Evolutionary conservation across 2,329 filamentous ascomycete species (phyloP), one percentile per base, ranked within the genome.

Genomic region (Microdochium bolleyi): DNA sequence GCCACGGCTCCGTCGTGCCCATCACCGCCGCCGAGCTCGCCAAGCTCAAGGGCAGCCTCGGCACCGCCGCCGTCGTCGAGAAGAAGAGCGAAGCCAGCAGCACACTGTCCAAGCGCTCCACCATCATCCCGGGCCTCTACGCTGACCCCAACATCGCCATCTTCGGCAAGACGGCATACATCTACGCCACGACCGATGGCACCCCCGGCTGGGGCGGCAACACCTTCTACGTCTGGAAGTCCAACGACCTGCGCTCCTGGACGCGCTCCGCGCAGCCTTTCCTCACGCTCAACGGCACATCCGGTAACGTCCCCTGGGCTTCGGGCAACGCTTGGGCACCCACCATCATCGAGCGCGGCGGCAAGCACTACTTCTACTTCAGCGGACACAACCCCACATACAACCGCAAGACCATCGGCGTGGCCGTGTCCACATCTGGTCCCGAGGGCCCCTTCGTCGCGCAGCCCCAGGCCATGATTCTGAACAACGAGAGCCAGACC

Each of bases 271-370:
- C 64, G 0, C 50, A 71, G 14, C 73, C 75, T 0, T 69, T 78
- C 57, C 67, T 77, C 21, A 70, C 66, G 0, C 69, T 78, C 1
- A 69, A 76, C 48, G 73, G 73, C 19, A 64, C 67, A 0, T 3
- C 16, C n/a, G 41, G 41, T 13, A 46, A 84, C 53, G 74, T 87
- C 1, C 81, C 82, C 2, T 87, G 84, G 84, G 82, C 81, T 0
- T 76, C 72, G 1, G 84, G 84, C 55, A 84, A 85, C 59, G 77
- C 84, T 2, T 87, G 84, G 83, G 83, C 83, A 0, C 84, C 84
- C 0, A 82, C 84, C 51, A 83, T 84, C 2, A 79, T 80, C 1
- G 67, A 71, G 50, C 80, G 79, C 50, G 70, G 79, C 53, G 80
- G 79, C 0, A 83, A 82, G 66, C 87, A 80, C 66, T 85, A 83